Evolutionary conservation across 139 green algal species (phyloP).

Genomic region (Auxenochlorella pyrenoidosa): DNA sequence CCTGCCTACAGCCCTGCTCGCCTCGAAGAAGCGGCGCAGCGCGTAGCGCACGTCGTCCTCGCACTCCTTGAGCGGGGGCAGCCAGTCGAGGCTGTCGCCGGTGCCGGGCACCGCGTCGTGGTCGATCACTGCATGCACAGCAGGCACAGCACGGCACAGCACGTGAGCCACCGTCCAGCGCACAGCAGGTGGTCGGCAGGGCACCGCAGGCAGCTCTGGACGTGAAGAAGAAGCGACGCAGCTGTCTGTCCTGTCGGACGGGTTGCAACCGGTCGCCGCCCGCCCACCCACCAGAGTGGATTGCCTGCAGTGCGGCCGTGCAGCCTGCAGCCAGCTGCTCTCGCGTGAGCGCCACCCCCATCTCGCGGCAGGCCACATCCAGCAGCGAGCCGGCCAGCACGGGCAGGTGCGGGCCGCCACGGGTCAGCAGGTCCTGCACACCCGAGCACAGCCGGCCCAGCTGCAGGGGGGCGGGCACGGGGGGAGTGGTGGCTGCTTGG

Average conservation of each 20-base stretch:
- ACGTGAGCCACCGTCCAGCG: too few species aligned
- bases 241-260: too few species aligned
- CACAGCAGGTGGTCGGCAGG: too few species aligned
- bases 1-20: not conserved
- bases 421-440: conserved; percentile 19
- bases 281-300: conserved; percentile 14
- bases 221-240: too few species aligned
- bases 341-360: conserved; percentile 3
- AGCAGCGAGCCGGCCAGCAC: conserved; percentile 6
- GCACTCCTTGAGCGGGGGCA: not conserved
- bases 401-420: not conserved
- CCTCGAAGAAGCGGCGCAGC: not conserved
- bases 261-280: not conserved
- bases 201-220: too few species aligned
- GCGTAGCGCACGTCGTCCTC: not conserved
- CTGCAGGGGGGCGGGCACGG: conserved; percentile 32
- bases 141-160: not conserved
- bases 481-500: not conserved
- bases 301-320: not conserved
- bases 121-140: conserved; percentile 16
- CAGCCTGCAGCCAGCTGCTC: conserved; percentile 6
- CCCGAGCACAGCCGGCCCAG: conserved; percentile 44
- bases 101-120: conserved; percentile 24
- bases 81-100: not conserved
- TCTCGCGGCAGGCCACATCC: conserved; percentile 13